Conservation (phyloP, 2,329 filamentous ascomycete species). For the Fusarium liriodendri region DNA sequence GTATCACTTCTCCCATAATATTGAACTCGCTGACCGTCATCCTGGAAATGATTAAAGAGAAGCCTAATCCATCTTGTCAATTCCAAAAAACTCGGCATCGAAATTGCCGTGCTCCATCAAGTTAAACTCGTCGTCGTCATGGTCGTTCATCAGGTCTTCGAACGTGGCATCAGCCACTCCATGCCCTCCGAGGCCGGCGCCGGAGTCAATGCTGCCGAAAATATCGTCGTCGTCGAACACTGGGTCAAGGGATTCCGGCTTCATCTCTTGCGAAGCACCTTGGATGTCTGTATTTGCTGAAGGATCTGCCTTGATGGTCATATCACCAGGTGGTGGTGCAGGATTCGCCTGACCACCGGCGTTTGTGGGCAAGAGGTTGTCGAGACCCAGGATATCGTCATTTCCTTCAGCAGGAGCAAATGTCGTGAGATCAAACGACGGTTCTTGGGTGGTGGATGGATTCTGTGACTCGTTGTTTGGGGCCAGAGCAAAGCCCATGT, state of each 20-base stretch:
- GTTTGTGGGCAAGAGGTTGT: slow-evolving; percentile 46
- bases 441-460: slow-evolving; percentile 45
- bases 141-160: slow-evolving; percentile 61
- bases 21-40: neutral
- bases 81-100: slow-evolving; percentile 60
- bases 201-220: slow-evolving; percentile 51
- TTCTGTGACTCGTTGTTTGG: slow-evolving; percentile 50
- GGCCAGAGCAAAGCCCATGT: slow-evolving; percentile 67
- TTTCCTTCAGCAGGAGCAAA: slow-evolving; percentile 53
- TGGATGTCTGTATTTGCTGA: slow-evolving; percentile 10
- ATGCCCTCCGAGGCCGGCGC: slow-evolving; percentile 47
- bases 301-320: slow-evolving; percentile 22
- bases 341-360: slow-evolving; percentile 26
- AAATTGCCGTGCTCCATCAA: slow-evolving; percentile 58
- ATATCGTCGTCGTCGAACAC: slow-evolving; percentile 60
- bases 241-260: slow-evolving; percentile 42
- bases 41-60: neutral
- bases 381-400: slow-evolving; percentile 46
- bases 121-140: slow-evolving; percentile 50
- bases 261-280: slow-evolving; percentile 19
- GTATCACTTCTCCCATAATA: neutral
- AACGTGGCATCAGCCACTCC: slow-evolving; percentile 56
- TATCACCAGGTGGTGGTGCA: slow-evolving; percentile 16
- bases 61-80: slow-evolving; percentile 42
- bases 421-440: slow-evolving; percentile 59